These are phyloP conservation scores for Nyctanthes arbortristis DNA, from an alignment of 257 asterid species.

Conservation along the genomic window DNA sequence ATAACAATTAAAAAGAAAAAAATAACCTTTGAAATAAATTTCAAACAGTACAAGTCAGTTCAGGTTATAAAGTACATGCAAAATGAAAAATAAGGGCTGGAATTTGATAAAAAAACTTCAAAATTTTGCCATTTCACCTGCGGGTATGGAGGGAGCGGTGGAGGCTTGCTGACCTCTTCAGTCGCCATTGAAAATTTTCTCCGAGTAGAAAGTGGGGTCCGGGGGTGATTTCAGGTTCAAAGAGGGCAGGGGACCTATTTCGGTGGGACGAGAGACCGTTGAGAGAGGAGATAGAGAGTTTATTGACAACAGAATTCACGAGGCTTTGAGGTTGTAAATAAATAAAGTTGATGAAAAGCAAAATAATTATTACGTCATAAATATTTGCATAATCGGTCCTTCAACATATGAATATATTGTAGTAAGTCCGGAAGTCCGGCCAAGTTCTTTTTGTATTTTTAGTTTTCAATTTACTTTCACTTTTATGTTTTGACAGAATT, in stretches of 20 bases:
- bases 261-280: not conserved
- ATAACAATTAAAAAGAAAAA: constrained; percentile 10
- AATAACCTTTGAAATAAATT: not conserved
- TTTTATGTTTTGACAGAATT: too few species aligned
- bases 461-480: too few species aligned
- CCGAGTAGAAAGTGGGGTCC: constrained; percentile 22
- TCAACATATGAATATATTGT: not conserved
- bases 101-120: not conserved
- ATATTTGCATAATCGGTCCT: not conserved
- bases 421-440: too few species aligned
- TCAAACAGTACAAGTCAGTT: not conserved
- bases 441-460: too few species aligned
- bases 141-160: constrained; percentile 69
- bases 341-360: not conserved
- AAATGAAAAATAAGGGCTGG: constrained; percentile 13
- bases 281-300: too few species aligned
- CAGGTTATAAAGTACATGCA: constrained; percentile 1
- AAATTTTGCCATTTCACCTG: constrained; percentile 40
- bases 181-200: constrained; percentile 57
- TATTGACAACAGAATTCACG: constrained; percentile 14
- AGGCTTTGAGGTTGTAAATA: constrained; percentile 5
- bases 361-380: not conserved
- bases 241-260: not conserved
- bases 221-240: constrained; percentile 24
- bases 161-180: constrained; percentile 46